A percentile compares a stretch with the other conserved stretches of the same genome.
phyloP scores from a whole-genome alignment of 768 basidiomycete genomes.

The Postia placenta region DNA sequence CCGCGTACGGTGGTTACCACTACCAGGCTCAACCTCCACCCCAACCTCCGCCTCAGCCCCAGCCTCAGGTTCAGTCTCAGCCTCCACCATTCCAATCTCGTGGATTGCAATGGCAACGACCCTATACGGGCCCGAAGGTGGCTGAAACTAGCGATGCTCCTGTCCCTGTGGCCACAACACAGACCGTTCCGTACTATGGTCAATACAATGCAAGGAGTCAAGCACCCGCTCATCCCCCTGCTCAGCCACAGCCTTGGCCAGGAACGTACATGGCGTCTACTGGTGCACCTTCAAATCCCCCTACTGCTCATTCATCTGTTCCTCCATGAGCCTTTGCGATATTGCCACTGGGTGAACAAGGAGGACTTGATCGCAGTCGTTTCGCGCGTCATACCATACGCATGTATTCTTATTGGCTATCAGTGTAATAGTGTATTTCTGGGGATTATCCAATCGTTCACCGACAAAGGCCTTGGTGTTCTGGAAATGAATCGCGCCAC shows the following conservation, averaged over 20 bases:
- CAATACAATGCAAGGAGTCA: background rate
- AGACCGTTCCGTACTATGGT: background rate
- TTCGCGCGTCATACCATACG: background rate
- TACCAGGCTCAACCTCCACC: background rate
- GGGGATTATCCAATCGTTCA: too few relatives aligned
- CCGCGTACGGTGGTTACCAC: background rate
- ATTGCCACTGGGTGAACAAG: background rate
- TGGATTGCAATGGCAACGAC: conserved; percentile 29
- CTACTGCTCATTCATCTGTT: background rate
- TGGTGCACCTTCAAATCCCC: background rate
- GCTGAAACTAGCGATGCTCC: conserved; percentile 7
- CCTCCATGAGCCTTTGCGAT: background rate
- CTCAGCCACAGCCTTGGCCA: background rate
- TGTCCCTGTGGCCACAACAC: background rate
- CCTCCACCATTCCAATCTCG: background rate
- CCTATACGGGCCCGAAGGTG: conserved; percentile 28
- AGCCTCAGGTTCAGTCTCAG: too few relatives aligned
- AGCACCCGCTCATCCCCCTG: background rate
- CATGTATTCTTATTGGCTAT: background rate
- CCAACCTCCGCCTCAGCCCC: background rate
- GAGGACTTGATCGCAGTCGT: background rate
- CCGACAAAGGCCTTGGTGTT: too few relatives aligned
- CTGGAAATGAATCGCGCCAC: too few relatives aligned
- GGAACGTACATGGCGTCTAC: background rate
- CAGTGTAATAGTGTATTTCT: too few relatives aligned